Conservation (phyloP, 495 filamentous ascomycete genomes). For the Penicillium canescens region DNA sequence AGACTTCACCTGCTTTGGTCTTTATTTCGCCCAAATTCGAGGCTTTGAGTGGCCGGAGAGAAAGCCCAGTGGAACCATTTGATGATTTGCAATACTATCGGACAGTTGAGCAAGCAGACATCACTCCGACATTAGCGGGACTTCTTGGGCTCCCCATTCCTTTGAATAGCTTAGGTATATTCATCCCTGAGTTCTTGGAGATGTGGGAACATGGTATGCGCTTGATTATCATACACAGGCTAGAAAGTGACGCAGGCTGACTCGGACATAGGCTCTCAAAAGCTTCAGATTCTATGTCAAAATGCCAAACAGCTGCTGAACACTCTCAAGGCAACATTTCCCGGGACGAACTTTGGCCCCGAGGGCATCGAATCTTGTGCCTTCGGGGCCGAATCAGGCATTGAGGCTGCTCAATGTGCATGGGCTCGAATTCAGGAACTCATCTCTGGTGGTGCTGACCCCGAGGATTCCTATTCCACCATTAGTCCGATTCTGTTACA, state of each 20-base stretch:
- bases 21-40: conserved; percentile 89
- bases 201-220: conserved; percentile 66
- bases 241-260: neutral
- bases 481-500: conserved; percentile 31
- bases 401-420: conserved; percentile 64
- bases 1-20: conserved; percentile 88
- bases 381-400: conserved; percentile 36
- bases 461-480: conserved; percentile 9
- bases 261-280: conserved; percentile 42
- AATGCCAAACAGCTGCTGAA: conserved; percentile 80
- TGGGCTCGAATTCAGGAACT: conserved; percentile 50
- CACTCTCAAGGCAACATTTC: conserved; percentile 71
- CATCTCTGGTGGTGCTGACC: conserved; percentile 3
- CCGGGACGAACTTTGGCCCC: conserved; percentile 51
- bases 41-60: conserved; percentile 41
- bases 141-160: conserved; percentile 86
- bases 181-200: conserved; percentile 74
- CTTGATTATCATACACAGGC: neutral
- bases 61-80: conserved; percentile 41
- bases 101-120: conserved; percentile 86
- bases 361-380: conserved; percentile 39
- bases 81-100: conserved; percentile 75
- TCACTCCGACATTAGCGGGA: conserved; percentile 85
- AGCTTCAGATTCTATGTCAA: conserved; percentile 61
- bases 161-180: conserved; percentile 87